Conservation (phyloP, 2,329 filamentous ascomycete genomes). For the Talaromyces sp. region DNA sequence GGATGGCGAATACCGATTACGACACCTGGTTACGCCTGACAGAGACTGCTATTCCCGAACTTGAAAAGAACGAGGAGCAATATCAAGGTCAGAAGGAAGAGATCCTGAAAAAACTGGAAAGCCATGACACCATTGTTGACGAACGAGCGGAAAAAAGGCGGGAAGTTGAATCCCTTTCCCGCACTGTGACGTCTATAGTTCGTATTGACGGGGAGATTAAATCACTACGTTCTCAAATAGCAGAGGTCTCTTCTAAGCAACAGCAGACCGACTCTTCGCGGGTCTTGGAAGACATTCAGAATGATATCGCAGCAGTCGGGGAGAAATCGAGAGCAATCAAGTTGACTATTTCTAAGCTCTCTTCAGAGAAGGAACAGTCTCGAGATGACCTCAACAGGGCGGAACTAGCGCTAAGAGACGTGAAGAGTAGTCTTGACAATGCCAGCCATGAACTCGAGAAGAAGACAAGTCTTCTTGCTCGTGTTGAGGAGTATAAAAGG, state of each 20-base stretch:
- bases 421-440: conserved; percentile 65
- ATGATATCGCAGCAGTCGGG: conserved; percentile 61
- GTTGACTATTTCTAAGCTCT: conserved; percentile 59
- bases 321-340: conserved; percentile 65
- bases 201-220: conserved; percentile 68
- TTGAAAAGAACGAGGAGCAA: conserved; percentile 59
- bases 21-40: conserved; percentile 69
- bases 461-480: conserved; percentile 64
- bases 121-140: conserved; percentile 61
- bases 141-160: conserved; percentile 60
- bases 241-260: conserved; percentile 70
- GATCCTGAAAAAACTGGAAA: conserved; percentile 59
- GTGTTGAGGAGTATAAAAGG: conserved; percentile 68
- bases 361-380: conserved; percentile 64
- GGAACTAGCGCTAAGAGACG: conserved; percentile 72
- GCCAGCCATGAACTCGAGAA: conserved; percentile 73
- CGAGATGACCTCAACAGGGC: conserved; percentile 63
- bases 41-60: conserved; percentile 61
- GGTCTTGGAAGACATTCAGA: conserved; percentile 78
- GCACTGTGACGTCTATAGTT: conserved; percentile 69
- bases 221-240: conserved; percentile 66
- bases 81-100: conserved; percentile 58
- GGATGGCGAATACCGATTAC: conserved; percentile 61
- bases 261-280: conserved; percentile 60
- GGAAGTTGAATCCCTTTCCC: conserved; percentile 69